Conservation (phyloP, 441 rosid species). For the Sinapis alba region DNA sequence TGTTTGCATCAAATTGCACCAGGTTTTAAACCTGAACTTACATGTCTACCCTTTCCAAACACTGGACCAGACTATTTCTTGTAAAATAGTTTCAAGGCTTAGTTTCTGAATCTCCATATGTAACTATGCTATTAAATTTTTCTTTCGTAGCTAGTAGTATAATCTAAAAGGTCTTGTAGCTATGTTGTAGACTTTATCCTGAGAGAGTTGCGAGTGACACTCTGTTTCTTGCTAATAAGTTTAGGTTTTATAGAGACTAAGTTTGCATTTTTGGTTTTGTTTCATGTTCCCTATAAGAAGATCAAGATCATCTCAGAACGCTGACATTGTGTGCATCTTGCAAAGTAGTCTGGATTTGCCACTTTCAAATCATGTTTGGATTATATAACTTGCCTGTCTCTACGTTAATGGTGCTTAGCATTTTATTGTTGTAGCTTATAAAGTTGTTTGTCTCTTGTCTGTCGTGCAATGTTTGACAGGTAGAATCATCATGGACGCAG, state of each 20-base stretch:
- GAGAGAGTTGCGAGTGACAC: background rate
- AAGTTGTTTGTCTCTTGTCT: conserved; percentile 26
- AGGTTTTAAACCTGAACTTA: too few relatives aligned
- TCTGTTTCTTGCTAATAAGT: conserved; percentile 7
- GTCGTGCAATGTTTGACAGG: conserved; percentile 47
- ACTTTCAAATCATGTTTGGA: background rate
- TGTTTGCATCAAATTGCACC: background rate
- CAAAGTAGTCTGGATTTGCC: background rate
- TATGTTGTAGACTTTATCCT: background rate
- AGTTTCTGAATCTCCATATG: conserved; percentile 7
- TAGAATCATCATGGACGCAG: conserved; percentile 51
- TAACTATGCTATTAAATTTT: background rate
- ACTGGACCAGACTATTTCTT: background rate
- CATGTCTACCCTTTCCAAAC: background rate
- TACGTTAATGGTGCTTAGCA: background rate
- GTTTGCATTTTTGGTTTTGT: background rate
- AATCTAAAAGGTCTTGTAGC: background rate
- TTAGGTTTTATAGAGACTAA: background rate
- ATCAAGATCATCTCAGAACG: background rate
- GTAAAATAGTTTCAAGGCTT: background rate
- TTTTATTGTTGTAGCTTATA: background rate
- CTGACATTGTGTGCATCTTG: background rate
- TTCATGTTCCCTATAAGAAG: background rate
- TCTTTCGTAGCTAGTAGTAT: background rate
- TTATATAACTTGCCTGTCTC: background rate